These are phyloP conservation scores for Lichtheimia ramosa DNA, from an alignment of 371 early-diverging fungal species.

Conservation along the genomic window DNA sequence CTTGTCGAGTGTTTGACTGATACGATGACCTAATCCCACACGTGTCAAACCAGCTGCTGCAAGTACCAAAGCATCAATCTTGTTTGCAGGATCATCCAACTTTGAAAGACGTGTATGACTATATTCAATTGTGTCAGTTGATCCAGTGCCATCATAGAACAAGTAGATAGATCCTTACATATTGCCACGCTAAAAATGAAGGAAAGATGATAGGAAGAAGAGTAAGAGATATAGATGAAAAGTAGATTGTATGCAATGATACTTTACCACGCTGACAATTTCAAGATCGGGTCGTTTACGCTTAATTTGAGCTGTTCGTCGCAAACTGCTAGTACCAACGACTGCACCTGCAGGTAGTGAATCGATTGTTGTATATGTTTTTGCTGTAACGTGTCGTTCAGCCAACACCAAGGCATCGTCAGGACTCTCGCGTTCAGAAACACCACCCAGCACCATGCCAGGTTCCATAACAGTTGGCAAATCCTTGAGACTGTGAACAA, in stretches of 20 bases:
- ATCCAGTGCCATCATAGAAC: background rate
- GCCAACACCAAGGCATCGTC: constrained; percentile 82
- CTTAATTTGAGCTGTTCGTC: constrained; percentile 88
- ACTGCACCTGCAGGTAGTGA: constrained; percentile 78
- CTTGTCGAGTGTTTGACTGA: constrained; percentile 70
- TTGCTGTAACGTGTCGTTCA: constrained; percentile 20
- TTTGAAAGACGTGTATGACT: constrained; percentile 89
- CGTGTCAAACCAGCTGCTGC: constrained; percentile 90
- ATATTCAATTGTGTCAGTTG: constrained; percentile 1
- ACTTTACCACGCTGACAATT: constrained; percentile 80
- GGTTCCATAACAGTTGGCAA: constrained; percentile 86
- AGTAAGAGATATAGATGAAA: background rate
- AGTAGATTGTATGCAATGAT: background rate
- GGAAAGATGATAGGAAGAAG: background rate
- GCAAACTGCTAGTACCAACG: constrained; percentile 90
- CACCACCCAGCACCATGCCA: constrained; percentile 84
- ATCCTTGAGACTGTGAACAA: constrained; percentile 96
- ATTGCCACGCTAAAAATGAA: constrained; percentile 36
- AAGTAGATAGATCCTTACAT: constrained; percentile 25
- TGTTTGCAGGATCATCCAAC: constrained; percentile 77
- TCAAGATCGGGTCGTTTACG: constrained; percentile 75
- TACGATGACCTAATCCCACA: constrained; percentile 66
- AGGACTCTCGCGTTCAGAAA: constrained; percentile 85
- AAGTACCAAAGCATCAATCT: constrained; percentile 80
- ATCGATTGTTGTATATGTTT: constrained; percentile 41